phyloP scores from a whole-genome alignment of 768 basidiomycete genomes.

The Gymnopilus dilepis region DNA sequence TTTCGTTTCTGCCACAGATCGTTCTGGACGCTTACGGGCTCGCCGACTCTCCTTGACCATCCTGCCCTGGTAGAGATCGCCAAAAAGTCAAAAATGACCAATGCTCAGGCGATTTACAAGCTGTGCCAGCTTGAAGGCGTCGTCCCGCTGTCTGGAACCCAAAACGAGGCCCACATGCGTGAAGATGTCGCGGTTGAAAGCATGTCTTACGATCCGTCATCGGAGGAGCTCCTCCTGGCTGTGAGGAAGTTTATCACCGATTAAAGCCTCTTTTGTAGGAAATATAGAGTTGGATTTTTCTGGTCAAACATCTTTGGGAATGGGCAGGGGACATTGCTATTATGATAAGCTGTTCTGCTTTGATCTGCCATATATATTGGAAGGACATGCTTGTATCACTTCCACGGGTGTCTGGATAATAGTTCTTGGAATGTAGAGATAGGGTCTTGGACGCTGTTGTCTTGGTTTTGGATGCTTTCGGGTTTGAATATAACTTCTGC shows the following conservation, averaged over 20 bases:
- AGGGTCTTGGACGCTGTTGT: not conserved
- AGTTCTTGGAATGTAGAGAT: slow-evolving; percentile 6
- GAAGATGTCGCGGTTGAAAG: slow-evolving; percentile 57
- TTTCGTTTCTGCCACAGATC: slow-evolving; percentile 51
- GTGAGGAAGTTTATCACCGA: slow-evolving; percentile 21
- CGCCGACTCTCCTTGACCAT: slow-evolving; percentile 62
- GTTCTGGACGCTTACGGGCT: slow-evolving; percentile 89
- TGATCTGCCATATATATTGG: not conserved
- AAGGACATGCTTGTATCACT: not conserved
- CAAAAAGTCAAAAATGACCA: slow-evolving; percentile 52
- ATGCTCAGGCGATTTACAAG: slow-evolving; percentile 71
- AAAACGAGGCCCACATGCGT: slow-evolving; percentile 59
- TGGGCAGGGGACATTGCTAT: not conserved
- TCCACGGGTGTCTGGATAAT: slow-evolving; percentile 13
- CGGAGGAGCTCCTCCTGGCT: slow-evolving; percentile 16
- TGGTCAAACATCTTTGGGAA: too few relatives aligned
- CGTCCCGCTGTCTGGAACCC: slow-evolving; percentile 79
- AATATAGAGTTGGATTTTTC: not conserved
- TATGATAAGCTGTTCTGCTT: not conserved
- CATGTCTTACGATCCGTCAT: slow-evolving; percentile 23
- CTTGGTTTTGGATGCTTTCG: not conserved
- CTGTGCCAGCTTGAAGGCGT: slow-evolving; percentile 70
- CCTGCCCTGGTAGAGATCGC: slow-evolving; percentile 50
- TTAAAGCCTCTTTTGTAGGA: not conserved
- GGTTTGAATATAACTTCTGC: not conserved